Evolutionary conservation across 768 basidiomycete genomes (phyloP).

Genomic region (Rhizopogon rudus): DNA sequence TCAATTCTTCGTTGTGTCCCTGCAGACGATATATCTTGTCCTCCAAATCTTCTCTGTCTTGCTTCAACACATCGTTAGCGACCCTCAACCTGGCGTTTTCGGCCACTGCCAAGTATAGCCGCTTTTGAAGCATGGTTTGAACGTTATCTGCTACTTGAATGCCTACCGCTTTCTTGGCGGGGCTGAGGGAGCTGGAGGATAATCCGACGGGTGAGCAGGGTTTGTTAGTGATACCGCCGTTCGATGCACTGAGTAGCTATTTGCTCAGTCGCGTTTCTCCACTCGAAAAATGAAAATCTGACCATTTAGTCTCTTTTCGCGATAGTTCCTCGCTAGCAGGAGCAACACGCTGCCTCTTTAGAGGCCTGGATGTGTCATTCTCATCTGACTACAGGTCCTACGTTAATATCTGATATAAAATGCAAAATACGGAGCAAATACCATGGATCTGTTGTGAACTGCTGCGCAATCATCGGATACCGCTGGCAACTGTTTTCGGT

Average conservation of each 20-base stretch:
- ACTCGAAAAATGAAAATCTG: neutral
- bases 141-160: neutral
- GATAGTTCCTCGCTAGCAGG: neutral
- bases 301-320: neutral
- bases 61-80: neutral
- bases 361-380: neutral
- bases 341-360: neutral
- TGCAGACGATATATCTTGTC: neutral
- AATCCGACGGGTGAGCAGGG: neutral
- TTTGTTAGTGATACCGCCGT: neutral
- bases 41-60: neutral
- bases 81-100: neutral
- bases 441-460: neutral
- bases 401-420: neutral
- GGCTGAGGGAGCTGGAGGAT: neutral
- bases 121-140: neutral
- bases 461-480: neutral
- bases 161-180: neutral
- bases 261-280: neutral
- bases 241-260: neutral
- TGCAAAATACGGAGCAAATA: neutral
- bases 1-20: neutral
- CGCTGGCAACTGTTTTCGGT: neutral
- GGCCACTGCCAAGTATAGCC: neutral
- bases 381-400: neutral